Conservation (phyloP, 257 asterid genomes). For the Paraleonurus japonicus region DNA sequence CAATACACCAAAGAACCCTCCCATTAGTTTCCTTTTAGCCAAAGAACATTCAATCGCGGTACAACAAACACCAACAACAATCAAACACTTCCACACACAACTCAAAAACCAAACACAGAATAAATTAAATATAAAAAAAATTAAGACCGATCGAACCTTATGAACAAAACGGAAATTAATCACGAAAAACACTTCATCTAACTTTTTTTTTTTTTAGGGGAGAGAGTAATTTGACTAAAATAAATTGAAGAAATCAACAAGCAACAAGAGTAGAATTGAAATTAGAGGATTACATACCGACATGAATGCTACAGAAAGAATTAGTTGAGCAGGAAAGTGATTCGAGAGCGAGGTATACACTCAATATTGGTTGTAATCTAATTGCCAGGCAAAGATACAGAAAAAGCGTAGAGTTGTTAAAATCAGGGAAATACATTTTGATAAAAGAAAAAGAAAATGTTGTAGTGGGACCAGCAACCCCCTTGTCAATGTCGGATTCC, state of each 20-base stretch:
- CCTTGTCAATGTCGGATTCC: neutral
- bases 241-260: slow-evolving; percentile 16
- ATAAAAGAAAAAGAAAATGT: neutral
- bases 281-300: slow-evolving; percentile 51
- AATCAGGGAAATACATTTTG: neutral
- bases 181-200: neutral
- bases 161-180: slow-evolving; percentile 6
- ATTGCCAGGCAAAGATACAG: neutral
- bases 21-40: neutral
- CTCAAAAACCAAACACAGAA: neutral
- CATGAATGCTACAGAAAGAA: slow-evolving; percentile 46
- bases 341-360: neutral
- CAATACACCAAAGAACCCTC: neutral
- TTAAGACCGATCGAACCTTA: slow-evolving; percentile 22
- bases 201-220: neutral
- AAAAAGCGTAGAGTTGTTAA: neutral
- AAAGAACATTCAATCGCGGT: slow-evolving; percentile 12
- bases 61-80: slow-evolving; percentile 10
- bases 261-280: neutral
- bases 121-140: neutral
- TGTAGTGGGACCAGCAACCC: neutral
- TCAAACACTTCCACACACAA: neutral
- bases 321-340: neutral
- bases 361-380: neutral
- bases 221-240: slow-evolving; percentile 13